These are phyloP conservation scores for Thalassiosira sp. DNA, from an alignment of 352 stramenopile species.

Conservation along the genomic window DNA sequence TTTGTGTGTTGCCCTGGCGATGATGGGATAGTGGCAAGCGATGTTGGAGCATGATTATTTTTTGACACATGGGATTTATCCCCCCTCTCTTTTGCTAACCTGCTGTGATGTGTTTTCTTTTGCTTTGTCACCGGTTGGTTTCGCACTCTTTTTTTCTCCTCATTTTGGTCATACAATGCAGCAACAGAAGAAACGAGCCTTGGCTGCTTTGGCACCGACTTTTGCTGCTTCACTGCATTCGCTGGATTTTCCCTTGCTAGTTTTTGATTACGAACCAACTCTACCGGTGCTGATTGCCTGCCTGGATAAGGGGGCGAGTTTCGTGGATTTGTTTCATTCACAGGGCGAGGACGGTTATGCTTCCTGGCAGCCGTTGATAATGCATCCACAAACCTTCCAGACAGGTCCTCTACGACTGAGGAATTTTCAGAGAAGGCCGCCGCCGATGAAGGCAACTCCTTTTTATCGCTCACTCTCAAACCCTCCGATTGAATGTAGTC, in stretches of 20 bases:
- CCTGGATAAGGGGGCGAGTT: neutral
- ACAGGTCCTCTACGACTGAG: constrained; percentile 28
- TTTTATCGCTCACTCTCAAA: constrained; percentile 32
- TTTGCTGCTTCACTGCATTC: neutral
- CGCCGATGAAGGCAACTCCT: constrained; percentile 17
- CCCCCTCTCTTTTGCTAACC: constrained; percentile 2
- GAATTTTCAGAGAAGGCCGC: constrained; percentile 1
- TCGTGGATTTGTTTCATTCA: constrained; percentile 2
- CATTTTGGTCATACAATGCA: constrained; percentile 27
- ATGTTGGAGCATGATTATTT: constrained; percentile 8
- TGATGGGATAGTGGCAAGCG: constrained; percentile 8
- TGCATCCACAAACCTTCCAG: constrained; percentile 29
- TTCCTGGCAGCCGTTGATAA: constrained; percentile 24
- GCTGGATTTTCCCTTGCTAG: neutral
- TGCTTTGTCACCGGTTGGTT: constrained; percentile 10
- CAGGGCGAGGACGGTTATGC: neutral
- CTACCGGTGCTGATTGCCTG: neutral
- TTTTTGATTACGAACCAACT: neutral
- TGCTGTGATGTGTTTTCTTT: constrained; percentile 6
- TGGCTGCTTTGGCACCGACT: neutral
- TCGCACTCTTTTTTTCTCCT: neutral
- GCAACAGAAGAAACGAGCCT: constrained; percentile 30
- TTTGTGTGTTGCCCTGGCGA: neutral
- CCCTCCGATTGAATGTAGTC: constrained; percentile 42
- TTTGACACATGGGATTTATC: neutral